A percentile compares a stretch with the other conserved stretches of the same genome.
Evolutionary conservation across 2,329 filamentous ascomycete species (phyloP).

Genomic region (Fusarium dimerum): DNA sequence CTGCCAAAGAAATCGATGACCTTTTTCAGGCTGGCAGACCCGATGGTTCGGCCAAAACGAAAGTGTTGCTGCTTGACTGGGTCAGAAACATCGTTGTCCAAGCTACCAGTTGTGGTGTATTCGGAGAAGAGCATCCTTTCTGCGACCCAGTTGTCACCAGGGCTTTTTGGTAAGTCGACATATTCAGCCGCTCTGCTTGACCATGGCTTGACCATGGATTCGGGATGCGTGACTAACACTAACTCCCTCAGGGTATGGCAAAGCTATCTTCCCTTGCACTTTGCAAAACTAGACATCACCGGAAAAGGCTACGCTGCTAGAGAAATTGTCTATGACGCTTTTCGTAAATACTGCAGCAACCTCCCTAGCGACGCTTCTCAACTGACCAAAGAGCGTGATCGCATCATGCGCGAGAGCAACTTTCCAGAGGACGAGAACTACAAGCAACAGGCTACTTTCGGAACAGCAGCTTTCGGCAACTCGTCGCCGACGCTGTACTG

Average conservation of each 20-base stretch:
- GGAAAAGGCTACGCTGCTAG: constrained; percentile 18
- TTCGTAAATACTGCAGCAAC: constrained; percentile 13
- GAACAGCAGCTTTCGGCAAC: constrained; percentile 16
- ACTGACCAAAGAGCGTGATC: constrained; percentile 8
- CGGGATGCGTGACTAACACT: background rate
- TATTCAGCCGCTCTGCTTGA: no score
- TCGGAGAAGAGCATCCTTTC: constrained; percentile 19
- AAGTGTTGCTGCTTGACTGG: constrained; percentile 7
- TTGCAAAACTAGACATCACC: constrained; percentile 10
- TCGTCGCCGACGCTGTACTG: constrained; percentile 17
- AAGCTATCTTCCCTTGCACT: constrained; percentile 11
- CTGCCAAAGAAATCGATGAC: constrained; percentile 2
- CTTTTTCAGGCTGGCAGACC: background rate
- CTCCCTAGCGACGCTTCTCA: constrained; percentile 15
- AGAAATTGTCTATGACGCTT: constrained; percentile 17
- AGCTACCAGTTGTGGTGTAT: constrained; percentile 20
- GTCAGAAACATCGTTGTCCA: constrained; percentile 13
- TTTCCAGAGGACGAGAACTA: constrained; percentile 13
- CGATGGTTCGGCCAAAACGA: background rate
- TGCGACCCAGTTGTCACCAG: constrained; percentile 11
- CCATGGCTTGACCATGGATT: no score
- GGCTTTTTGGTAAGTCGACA: constrained; percentile 15
- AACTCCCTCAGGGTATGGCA: constrained; percentile 19
- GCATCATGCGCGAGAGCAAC: constrained; percentile 10
- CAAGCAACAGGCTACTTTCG: constrained; percentile 20